These are phyloP conservation scores for Pisolithus marmoratus DNA, from an alignment of 768 basidiomycete genomes.

Conservation along the genomic window DNA sequence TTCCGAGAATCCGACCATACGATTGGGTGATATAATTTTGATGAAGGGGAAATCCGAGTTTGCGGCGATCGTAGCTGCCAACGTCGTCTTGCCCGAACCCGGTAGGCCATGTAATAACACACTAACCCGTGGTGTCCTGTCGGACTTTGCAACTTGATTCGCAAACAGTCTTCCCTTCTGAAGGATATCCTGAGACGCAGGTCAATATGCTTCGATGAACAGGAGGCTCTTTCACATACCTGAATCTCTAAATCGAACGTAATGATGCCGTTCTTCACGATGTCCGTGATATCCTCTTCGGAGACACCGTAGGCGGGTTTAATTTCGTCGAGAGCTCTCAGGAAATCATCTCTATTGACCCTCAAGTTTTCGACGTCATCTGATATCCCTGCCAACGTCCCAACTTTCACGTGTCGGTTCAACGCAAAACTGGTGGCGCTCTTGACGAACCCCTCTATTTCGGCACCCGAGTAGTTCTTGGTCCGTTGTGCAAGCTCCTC, in stretches of 20 bases:
- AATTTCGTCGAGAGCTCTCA: conserved; percentile 88
- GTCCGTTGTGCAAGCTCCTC: conserved; percentile 74
- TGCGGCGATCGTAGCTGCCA: conserved; percentile 91
- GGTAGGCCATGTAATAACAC: conserved; percentile 86
- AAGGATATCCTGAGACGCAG: conserved; percentile 61
- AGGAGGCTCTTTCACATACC: conserved; percentile 34
- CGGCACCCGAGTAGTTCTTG: conserved; percentile 98
- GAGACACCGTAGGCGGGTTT: conserved; percentile 97
- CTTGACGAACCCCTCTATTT: conserved; percentile 93
- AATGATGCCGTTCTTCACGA: conserved; percentile 95
- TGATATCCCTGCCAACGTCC: conserved; percentile 94
- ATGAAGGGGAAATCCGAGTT: conserved; percentile 96
- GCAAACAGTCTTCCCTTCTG: conserved; percentile 85
- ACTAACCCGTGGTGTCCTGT: conserved; percentile 87
- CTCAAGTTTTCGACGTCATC: conserved; percentile 92
- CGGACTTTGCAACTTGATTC: conserved; percentile 88
- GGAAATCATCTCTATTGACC: conserved; percentile 82
- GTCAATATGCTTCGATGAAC: conserved; percentile 1
- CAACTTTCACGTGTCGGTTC: conserved; percentile 95
- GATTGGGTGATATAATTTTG: conserved; percentile 92
- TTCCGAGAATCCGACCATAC: conserved; percentile 96
- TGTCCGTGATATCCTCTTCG: conserved; percentile 89
- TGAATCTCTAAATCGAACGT: conserved; percentile 73
- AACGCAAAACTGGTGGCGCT: conserved; percentile 98
- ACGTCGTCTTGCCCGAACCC: conserved; percentile 90